Base-by-base conservation (phyloP, 305 asterid species). In the Fraxinus sp. region DNA sequence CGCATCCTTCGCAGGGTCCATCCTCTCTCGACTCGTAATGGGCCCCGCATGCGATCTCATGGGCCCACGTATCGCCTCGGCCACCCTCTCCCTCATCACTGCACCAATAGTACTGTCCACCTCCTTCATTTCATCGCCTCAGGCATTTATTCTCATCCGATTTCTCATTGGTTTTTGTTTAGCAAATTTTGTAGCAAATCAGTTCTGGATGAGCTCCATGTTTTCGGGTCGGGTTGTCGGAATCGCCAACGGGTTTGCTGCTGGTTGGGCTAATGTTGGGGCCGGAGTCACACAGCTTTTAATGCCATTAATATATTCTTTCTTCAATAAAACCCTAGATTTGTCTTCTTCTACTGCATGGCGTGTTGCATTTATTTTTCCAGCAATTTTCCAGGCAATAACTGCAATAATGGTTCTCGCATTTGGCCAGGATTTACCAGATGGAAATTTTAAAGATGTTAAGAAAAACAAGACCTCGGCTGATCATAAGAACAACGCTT, bases 161-260 rank as follows among this genome's bases (percentile, higher is more conserved):
- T 89, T 92, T 14, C 30, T 91, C 4, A 90, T 89, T 39, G 94
- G 97, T 0, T 87, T 92, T 77, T 88, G 85, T 11, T 84, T 92
- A n/a, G 97, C 93, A 0, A 90, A 90, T 84, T 92, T 92, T 49
- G 93, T 92, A 30, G 86, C 97, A 2, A 88, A 82, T 78, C 97
- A 92, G 57, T 92, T 87, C 77, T 92, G 94, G 97, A 91, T 92
- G 97, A 86, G 89, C 84, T 91, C 91, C 78, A 89, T 92, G 92
- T 92, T 92, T 78, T 86, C 97, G 37, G 86, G 84, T 37, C 39
- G 86, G 22, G 87, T 90, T 46, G 92, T 91, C 5, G 97, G 89
- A 0, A 83, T 81, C 4, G 93, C 97, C 1, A 92, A 90, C 80
- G 97, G 91, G 18, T 84, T 91, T 24, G 85, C 94, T 4, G 92